Conservation (phyloP, 2,329 filamentous ascomycete species). For the Aspergillus fumigatus region DNA sequence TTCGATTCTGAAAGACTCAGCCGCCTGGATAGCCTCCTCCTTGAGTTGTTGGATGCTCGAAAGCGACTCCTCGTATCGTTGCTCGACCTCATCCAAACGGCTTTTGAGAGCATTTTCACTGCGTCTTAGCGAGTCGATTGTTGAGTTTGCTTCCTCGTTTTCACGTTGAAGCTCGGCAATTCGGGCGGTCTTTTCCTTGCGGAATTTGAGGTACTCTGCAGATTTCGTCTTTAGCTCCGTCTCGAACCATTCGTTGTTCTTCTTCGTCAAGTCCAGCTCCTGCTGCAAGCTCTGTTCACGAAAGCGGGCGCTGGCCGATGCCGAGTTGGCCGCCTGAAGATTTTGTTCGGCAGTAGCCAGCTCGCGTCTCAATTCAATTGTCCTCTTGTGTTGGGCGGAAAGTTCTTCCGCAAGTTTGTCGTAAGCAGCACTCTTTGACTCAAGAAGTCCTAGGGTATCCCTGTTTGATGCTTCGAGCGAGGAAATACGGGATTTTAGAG, state of each 20-base stretch:
- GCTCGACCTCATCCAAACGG: slow-evolving; percentile 75
- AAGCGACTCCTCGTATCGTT: slow-evolving; percentile 81
- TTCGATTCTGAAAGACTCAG: slow-evolving; percentile 83
- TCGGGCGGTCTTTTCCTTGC: slow-evolving; percentile 89
- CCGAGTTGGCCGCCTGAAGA: slow-evolving; percentile 74
- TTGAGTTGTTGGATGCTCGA: slow-evolving; percentile 78
- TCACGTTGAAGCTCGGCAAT: slow-evolving; percentile 84
- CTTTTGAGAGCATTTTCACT: slow-evolving; percentile 76
- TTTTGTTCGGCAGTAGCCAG: slow-evolving; percentile 76
- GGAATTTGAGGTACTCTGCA: slow-evolving; percentile 79
- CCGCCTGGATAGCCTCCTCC: slow-evolving; percentile 73
- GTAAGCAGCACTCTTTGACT: slow-evolving; percentile 82
- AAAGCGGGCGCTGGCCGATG: slow-evolving; percentile 78
- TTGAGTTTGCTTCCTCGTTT: slow-evolving; percentile 77
- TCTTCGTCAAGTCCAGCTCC: slow-evolving; percentile 81
- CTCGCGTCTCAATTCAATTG: slow-evolving; percentile 76
- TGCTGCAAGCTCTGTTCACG: slow-evolving; percentile 85
- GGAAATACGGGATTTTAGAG: slow-evolving; percentile 74
- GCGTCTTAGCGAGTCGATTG: slow-evolving; percentile 70
- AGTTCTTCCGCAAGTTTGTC: slow-evolving; percentile 83
- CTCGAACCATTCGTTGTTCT: slow-evolving; percentile 91
- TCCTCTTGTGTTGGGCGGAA: slow-evolving; percentile 82
- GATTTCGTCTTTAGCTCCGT: slow-evolving; percentile 86
- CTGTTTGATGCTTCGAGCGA: slow-evolving; percentile 89
- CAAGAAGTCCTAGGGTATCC: slow-evolving; percentile 81